Conservation (phyloP, 164 flowering plant species). For the Umbilicus rupestris region DNA sequence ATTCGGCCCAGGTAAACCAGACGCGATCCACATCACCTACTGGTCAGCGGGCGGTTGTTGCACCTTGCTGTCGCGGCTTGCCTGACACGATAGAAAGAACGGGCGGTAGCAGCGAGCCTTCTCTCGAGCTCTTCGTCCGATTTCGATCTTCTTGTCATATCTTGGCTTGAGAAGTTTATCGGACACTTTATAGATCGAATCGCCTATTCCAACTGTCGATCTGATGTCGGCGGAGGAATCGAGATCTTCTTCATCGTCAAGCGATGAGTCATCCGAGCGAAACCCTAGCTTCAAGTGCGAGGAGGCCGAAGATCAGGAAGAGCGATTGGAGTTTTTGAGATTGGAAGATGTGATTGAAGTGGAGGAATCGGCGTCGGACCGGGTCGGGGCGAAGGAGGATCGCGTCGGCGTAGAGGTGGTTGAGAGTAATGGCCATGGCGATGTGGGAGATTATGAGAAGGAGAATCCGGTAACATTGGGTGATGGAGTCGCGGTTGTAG, state of each 20-base stretch:
- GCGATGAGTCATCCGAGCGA: neutral
- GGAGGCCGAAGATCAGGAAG: neutral
- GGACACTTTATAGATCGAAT: neutral
- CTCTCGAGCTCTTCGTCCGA: neutral
- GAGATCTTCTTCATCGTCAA: slow-evolving; percentile 1
- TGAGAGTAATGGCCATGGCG: neutral
- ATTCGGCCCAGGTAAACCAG: neutral
- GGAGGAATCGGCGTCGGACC: neutral
- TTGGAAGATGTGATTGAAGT: neutral
- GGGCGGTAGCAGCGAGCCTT: too few relatives aligned
- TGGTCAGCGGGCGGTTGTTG: slow-evolving; percentile 4
- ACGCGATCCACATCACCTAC: neutral
- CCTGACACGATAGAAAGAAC: too few relatives aligned
- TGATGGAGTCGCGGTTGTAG: neutral
- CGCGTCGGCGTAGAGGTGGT: neutral
- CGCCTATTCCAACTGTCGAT: neutral
- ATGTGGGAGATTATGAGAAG: slow-evolving; percentile 8
- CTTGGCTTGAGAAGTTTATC: too few relatives aligned
- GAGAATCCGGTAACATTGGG: neutral
- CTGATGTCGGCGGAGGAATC: slow-evolving; percentile 3
- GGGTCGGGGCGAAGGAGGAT: neutral
- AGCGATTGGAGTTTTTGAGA: neutral
- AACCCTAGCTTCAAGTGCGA: neutral
- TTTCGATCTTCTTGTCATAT: neutral
- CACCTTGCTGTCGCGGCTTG: too few relatives aligned